A percentile compares a stretch with the other conserved stretches of the same genome.
Conservation (phyloP, 2,329 filamentous ascomycete genomes). For the Aspergillus pseudoterreus region DNA sequence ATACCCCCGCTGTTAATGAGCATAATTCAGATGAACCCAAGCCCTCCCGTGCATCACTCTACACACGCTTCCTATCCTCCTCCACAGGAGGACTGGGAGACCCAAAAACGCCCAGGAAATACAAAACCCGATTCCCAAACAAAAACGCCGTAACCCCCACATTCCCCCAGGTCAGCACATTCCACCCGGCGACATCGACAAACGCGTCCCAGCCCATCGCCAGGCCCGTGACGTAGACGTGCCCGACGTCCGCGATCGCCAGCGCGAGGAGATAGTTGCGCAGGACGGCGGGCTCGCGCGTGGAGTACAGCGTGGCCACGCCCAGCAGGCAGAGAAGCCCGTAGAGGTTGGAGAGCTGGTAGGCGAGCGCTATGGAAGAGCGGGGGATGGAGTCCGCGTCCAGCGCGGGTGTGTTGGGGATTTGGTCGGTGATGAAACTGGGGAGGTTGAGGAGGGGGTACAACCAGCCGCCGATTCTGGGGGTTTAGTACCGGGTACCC, state of each 20-base stretch:
- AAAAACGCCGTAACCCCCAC: constrained; percentile 61
- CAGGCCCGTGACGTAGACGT: constrained; percentile 60
- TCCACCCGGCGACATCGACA: constrained; percentile 58
- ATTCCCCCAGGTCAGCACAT: constrained; percentile 70
- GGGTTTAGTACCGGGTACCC: constrained; percentile 5
- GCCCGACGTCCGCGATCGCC: constrained; percentile 63
- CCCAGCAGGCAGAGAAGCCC: constrained; percentile 63
- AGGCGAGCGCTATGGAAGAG: constrained; percentile 54
- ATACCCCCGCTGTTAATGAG: background rate
- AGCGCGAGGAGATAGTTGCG: constrained; percentile 64
- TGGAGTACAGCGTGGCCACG: constrained; percentile 61
- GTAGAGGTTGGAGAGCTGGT: constrained; percentile 69
- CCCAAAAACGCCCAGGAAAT: constrained; percentile 60
- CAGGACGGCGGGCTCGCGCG: constrained; percentile 62
- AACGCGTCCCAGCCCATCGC: constrained; percentile 56
- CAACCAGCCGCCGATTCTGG: constrained; percentile 58
- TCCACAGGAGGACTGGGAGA: constrained; percentile 25
- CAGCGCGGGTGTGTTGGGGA: constrained; percentile 38
- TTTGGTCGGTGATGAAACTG: constrained; percentile 63
- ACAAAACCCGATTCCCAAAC: constrained; percentile 54
- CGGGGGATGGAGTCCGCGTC: constrained; percentile 24
- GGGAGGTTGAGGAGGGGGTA: constrained; percentile 54
- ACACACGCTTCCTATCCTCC: constrained; percentile 38
- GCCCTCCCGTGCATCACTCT: background rate
- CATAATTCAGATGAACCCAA: too few species aligned